Base-by-base conservation (phyloP, 2,329 filamentous ascomycete species). In the Sphaerostilbella broomeana region DNA sequence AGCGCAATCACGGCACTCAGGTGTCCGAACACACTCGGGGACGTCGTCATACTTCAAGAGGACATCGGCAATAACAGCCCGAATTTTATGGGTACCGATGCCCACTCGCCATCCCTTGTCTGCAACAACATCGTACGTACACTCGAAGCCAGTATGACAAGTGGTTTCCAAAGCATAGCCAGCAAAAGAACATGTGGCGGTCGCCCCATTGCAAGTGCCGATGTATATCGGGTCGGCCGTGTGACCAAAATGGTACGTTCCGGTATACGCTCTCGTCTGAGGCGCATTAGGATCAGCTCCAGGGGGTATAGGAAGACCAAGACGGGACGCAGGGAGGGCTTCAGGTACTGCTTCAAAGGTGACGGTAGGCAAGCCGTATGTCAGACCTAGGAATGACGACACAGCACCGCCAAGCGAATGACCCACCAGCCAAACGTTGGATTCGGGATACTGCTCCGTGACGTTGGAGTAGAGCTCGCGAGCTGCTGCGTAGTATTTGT, bases 221-320 rank as follows among this genome's bases (percentile, higher is more conserved):
- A 95, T 89, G 55, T 83, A 98, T 22, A 98, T 81, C 0, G 92
- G 92, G 60, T 98, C 92, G 1, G 92, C 92, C 0, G 88, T 97
- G 55, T 97, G 89, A 4, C 92, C 92, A 58, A 95, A 90, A 60
- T 98, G 92, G 56, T 80, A 94, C 0, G 84, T 73, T 10, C 86
- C 89, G 0, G 87, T 94, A 53, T 79, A 75, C 43, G 77, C 64
- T 28, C 86, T 72, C 25, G 75, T 72, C 54, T 94, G 86, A 20
- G 86, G 82, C 21, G 76, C 70, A 28, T 75, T 70, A 17, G 86
- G 75, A 52, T 89, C 75, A 31, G 82, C 72, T 17, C 85, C 86
- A 1, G 90, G 90, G 10, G 92, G 90, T 0, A 80, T 74, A 0
- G 90, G 90, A 6, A 98, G 75, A 16, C 89, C 92, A 1, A 98